Conservation (phyloP, 179 eudicot genomes). For the Actinidia polygama region DNA sequence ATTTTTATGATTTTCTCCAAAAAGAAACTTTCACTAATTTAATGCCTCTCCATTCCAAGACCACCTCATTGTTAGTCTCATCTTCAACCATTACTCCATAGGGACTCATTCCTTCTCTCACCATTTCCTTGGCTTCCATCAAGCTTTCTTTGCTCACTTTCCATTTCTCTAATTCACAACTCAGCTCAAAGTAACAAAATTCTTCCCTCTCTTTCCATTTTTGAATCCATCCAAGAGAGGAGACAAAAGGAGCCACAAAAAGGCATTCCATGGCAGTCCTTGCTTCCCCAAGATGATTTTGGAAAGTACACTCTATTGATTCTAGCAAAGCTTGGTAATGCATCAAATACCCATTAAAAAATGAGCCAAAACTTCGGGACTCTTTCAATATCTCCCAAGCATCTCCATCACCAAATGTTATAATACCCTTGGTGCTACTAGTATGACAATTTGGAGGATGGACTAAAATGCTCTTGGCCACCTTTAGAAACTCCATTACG, state of each 20-base stretch:
- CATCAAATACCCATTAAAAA: conserved; percentile 27
- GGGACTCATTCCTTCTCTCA: conserved; percentile 23
- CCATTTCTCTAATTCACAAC: conserved; percentile 11
- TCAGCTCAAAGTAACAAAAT: neutral
- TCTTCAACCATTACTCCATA: conserved; percentile 29
- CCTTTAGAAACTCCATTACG: conserved; percentile 29
- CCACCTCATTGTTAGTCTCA: conserved; percentile 27
- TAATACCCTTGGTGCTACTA: conserved; percentile 26
- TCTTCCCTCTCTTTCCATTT: conserved; percentile 27
- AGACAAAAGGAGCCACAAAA: conserved; percentile 36
- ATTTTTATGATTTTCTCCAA: conserved; percentile 28
- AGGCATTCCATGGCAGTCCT: conserved; percentile 44
- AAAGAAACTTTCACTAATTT: conserved; percentile 42
- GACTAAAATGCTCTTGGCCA: conserved; percentile 26
- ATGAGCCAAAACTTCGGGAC: conserved; percentile 13
- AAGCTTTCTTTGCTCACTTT: conserved; percentile 26
- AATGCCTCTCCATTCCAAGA: conserved; percentile 33
- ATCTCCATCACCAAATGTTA: conserved; percentile 38
- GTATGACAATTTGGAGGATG: neutral
- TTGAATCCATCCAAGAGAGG: conserved; percentile 27
- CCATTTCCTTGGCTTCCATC: conserved; percentile 37
- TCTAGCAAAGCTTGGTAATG: conserved; percentile 34
- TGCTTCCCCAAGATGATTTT: conserved; percentile 30
- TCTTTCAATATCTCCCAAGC: neutral
- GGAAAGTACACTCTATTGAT: conserved; percentile 37